Evolutionary conservation across 1,284 basidiomycete species (phyloP), one percentile per base, ranked within the genome.

Genomic region (Trametes hirsuta): DNA sequence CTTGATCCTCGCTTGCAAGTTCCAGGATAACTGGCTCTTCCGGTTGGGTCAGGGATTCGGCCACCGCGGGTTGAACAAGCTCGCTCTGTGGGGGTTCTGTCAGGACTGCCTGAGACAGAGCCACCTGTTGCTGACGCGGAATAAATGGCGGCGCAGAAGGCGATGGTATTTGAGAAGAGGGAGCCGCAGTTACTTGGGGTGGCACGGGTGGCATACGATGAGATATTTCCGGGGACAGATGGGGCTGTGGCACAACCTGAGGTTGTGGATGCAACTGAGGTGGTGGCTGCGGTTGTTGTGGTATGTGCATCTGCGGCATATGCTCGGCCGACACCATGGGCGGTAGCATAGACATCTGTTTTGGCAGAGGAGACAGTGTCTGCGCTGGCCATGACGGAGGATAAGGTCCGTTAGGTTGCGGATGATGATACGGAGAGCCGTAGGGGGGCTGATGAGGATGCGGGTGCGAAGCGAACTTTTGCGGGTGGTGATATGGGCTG

Each of bases 341-440:
- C 1, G 72, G 71, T 6, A 71, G 72, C 72, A 75, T 75, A n/a
- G 74, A 69, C 2, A 77, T 64, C 42, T 76, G 76, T 69, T 75
- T 77, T 62, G 76, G 75, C 53, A 76, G 50, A 9, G 76, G 76
- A 2, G 76, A 76, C 25, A 73, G 66, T 11, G 71, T 69, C 42
- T 72, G 68, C 53, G 65, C 58, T 36, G 67, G 24, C 72, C 69
- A 72, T 10, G 69, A 51, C 50, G 67, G 67, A 4, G 62, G 66
- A 61, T 73, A 75, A 4, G 71, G 63, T 3, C 65, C 66, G 49
- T 67, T 70, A 24, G 67, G 68, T 30, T 69, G 68, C n/a, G 68
- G 70, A 54, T 71, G 66, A 45, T 71, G 65, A 44, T 70, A 72
- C 2, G 72, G 68, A 14, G 70, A 68, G 10, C 70, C 66, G 52